Percentiles rank a stretch among this genome's conserved stretches.
phyloP scores from a whole-genome alignment of 2,329 filamentous ascomycete species.

The Aspergillus nomiae region DNA sequence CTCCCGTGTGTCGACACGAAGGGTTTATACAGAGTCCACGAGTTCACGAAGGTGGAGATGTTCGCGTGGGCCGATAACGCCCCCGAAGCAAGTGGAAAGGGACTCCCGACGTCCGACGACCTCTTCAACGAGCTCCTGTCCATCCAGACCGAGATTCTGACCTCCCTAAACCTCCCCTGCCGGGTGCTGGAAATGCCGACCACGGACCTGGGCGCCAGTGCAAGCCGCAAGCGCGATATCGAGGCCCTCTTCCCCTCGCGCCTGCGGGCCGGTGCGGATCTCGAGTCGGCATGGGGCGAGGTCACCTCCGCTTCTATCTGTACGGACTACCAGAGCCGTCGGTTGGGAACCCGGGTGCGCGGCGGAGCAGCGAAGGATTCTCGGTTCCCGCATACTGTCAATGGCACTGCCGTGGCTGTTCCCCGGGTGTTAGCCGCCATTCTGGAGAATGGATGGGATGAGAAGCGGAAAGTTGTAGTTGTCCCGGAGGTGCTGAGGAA shows the following conservation, averaged over 20 bases:
- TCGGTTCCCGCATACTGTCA: slow-evolving; percentile 83
- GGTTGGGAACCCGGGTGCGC: slow-evolving; percentile 75
- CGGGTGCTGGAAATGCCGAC: slow-evolving; percentile 92
- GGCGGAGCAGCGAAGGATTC: slow-evolving; percentile 50
- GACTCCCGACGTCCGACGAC: slow-evolving; percentile 35
- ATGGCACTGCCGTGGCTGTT: slow-evolving; percentile 90
- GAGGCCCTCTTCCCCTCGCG: slow-evolving; percentile 92
- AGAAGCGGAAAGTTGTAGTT: slow-evolving; percentile 64
- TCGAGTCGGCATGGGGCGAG: slow-evolving; percentile 81
- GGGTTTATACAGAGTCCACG: slow-evolving; percentile 93
- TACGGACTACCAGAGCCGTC: slow-evolving; percentile 88
- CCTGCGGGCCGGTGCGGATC: slow-evolving; percentile 30
- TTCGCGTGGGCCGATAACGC: slow-evolving; percentile 81
- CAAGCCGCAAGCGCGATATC: slow-evolving; percentile 85
- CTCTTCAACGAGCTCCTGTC: slow-evolving; percentile 83
- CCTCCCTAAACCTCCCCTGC: slow-evolving; percentile 75
- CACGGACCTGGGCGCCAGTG: slow-evolving; percentile 84
- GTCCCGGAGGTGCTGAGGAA: slow-evolving; percentile 78
- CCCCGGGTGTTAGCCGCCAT: slow-evolving; percentile 86
- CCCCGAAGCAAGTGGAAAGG: slow-evolving; percentile 33
- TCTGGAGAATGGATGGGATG: slow-evolving; percentile 88
- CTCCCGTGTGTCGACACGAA: slow-evolving; percentile 84
- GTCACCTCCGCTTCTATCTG: slow-evolving; percentile 89
- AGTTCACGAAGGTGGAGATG: slow-evolving; percentile 98
- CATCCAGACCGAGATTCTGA: slow-evolving; percentile 83